Evolutionary conservation across 768 basidiomycete genomes (phyloP).

Genomic region (Rhizopogon roseolus): DNA sequence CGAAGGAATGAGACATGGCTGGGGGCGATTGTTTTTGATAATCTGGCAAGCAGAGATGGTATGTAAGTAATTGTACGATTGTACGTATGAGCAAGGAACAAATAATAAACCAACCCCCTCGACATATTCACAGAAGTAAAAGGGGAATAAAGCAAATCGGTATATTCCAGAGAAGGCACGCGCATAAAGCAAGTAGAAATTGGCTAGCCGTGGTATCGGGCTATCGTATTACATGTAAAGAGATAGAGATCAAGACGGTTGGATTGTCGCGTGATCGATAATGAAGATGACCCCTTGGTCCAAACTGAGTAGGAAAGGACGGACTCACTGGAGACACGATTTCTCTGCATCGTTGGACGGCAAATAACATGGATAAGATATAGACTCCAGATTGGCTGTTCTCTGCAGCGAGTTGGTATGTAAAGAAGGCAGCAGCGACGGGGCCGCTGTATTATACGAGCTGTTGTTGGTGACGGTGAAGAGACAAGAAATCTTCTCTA

Average conservation of each 20-base stretch:
- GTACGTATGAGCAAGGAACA: slow-evolving; percentile 9
- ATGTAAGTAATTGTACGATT: slow-evolving; percentile 14
- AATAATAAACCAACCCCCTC: slow-evolving; percentile 18
- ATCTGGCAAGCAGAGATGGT: slow-evolving; percentile 22
- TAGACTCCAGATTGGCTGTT: slow-evolving; percentile 31
- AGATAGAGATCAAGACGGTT: slow-evolving; percentile 27
- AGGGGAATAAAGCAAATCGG: slow-evolving; percentile 11
- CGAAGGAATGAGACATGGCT: slow-evolving; percentile 64
- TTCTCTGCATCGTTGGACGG: slow-evolving; percentile 30
- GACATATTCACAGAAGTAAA: slow-evolving; percentile 18
- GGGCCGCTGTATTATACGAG: slow-evolving; percentile 19
- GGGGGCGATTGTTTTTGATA: slow-evolving; percentile 47
- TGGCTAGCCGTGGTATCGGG: slow-evolving; percentile 9
- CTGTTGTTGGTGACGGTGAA: slow-evolving; percentile 28
- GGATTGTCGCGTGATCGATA: slow-evolving; percentile 32
- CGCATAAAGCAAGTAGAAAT: slow-evolving; percentile 8
- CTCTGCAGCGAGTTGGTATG: slow-evolving; percentile 11
- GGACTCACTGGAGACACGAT: slow-evolving; percentile 29
- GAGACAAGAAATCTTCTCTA: slow-evolving; percentile 13
- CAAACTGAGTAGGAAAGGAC: slow-evolving; percentile 15
- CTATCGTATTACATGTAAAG: slow-evolving; percentile 33
- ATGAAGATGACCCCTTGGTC: slow-evolving; percentile 23
- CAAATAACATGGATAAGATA: slow-evolving; percentile 32
- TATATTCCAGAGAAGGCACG: slow-evolving; percentile 9
- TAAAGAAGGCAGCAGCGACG: slow-evolving; percentile 17